Base-by-base conservation (phyloP, 169 alveolate genomes). In the Plasmodium inui region DNA sequence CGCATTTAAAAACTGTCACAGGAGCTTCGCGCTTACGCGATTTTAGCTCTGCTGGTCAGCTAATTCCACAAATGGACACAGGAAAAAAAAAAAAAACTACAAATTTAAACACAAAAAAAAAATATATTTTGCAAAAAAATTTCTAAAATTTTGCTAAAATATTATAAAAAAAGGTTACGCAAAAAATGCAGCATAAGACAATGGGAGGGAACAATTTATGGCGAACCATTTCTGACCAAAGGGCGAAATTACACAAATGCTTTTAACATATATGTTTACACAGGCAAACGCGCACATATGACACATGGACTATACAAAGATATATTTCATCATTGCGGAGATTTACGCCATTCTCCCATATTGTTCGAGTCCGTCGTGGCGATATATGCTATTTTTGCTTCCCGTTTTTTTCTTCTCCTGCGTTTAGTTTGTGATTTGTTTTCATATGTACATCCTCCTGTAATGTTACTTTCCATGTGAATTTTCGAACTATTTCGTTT, bases 361-460 rank as follows among this genome's bases (percentile, higher is more conserved):
- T 67, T 67, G 30, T 28, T 67, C 37, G n/a, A 67, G 37, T 67
- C 30, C 76, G 22, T 67, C 22, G 61, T 50, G 22, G 61, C 61
- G 61, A 50, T 50, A 50, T 50, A 50, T 50, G 17, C 22, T 67
- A 22, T 67, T 28, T 67, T 67, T 26, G 37, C 17, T 67, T 67
- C 19, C n/a, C 30, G n/a, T 67, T 22, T 61, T 61, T 61, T 61
- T 61, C 19, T 67, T 67, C 37, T 67, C 37, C n/a, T 67, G 37
- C 37, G 3, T 67, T 67, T 22, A 26, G 37, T 67, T 67, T 28
- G 76, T 67, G 14, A 28, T 67, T 67, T 67, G 17, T 26, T 19
- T 67, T 67, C 76, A 67, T 14, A 67, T 67, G 37, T n/a, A 67
- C 76, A 67, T 67, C 39, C 37, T 67, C 39, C 76, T 67, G 76